These are phyloP conservation scores for Prototheca wickerhamii DNA, from an alignment of 163 green algal genomes.

Conservation along the genomic window DNA sequence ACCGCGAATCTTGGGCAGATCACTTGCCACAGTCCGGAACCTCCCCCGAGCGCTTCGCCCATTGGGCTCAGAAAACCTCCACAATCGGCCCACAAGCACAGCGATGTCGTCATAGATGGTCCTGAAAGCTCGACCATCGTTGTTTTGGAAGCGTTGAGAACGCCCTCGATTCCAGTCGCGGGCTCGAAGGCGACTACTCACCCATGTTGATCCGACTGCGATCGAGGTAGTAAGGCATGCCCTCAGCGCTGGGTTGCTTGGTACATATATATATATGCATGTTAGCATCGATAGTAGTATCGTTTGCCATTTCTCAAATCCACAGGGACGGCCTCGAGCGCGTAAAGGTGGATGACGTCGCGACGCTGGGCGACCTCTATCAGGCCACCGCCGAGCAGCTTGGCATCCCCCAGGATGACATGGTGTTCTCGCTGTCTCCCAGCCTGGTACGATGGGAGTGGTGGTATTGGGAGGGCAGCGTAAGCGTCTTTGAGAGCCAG, in stretches of 20 bases:
- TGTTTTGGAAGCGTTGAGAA: too few species aligned
- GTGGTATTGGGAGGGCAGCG: not conserved
- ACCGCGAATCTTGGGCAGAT: too few species aligned
- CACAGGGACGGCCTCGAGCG: constrained; percentile 65
- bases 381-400: constrained; percentile 54
- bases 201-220: constrained; percentile 26
- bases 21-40: too few species aligned
- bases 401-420: constrained; percentile 52
- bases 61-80: too few species aligned
- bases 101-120: too few species aligned
- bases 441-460: constrained; percentile 42
- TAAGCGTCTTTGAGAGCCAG: too few species aligned
- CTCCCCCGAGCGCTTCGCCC: too few species aligned
- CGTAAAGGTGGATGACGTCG: constrained; percentile 49
- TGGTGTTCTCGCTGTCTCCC: constrained; percentile 62
- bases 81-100: too few species aligned
- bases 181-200: too few species aligned
- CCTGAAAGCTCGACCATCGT: too few species aligned
- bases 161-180: too few species aligned
- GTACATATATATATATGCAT: not conserved
- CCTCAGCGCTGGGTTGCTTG: not conserved
- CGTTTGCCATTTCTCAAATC: not conserved
- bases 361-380: constrained; percentile 50
- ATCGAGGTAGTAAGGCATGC: constrained; percentile 6
- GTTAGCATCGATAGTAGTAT: not conserved